Base-by-base conservation (phyloP, 306 rosid genomes). In the Dryas drummondii region DNA sequence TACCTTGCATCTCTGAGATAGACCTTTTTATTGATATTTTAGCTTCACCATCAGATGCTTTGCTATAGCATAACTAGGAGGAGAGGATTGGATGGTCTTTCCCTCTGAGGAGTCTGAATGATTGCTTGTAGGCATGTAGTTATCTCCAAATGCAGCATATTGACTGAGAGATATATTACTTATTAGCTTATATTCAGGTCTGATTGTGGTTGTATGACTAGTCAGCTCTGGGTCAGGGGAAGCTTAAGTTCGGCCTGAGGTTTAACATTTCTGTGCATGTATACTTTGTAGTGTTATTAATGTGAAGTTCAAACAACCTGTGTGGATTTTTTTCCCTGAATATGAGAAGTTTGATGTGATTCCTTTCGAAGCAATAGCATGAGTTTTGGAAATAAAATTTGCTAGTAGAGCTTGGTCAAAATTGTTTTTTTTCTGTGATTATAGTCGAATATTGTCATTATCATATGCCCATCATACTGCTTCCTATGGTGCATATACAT, bases 81-180 rank as follows among this genome's bases (percentile, higher is more conserved):
- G 44, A 57, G 47, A 45, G 76, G 32, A 46, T 73, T 74, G 74
- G 58, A 46, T 71, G 53, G 42, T 27, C 68, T 26, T 77, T 44
- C 64, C 10, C 67, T 70, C 56, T 75, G 16, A 44, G 68, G 58
- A 51, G 59, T 57, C 54, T 53, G 62, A 7, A 46, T 66, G 68
- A 52, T 71, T 76, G n/a, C 58, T 71, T 22, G 45, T 9, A 6
- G 55, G 7, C 1, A 19, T 75, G 54, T 61, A n/a, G 22, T 49
- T 73, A 16, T 2, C 37, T 71, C 42, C 17, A 0, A 53, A 40
- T 10, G 40, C 13, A 7, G 5, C 74, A 70, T 6, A 53, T 12
- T 53, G 74, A 69, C 58, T 16, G 62, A 17, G 5, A 69, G 40
- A 41, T 70, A 17, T 7, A 52, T 32, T 19, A 22, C 56, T 68